Evolutionary conservation across 1,284 basidiomycete genomes (phyloP).

Genomic region (Pseudozyma thailandica): DNA sequence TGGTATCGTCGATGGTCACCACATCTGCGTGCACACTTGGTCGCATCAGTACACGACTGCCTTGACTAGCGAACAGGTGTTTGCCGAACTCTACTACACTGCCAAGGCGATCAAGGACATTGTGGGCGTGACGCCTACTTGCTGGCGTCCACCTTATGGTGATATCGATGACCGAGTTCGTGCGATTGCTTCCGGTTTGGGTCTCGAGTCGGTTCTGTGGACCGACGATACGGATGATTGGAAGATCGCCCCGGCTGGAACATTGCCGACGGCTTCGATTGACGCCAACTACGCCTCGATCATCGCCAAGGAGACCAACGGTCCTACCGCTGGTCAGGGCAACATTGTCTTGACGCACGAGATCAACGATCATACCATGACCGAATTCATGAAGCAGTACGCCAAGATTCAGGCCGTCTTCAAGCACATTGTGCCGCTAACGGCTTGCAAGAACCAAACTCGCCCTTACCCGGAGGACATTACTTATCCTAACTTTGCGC

Average conservation of each 20-base stretch:
- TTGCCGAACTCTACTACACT: slow-evolving; percentile 73
- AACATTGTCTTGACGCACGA: slow-evolving; percentile 66
- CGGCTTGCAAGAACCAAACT: slow-evolving; percentile 64
- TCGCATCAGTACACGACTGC: slow-evolving; percentile 71
- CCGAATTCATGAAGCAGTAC: slow-evolving; percentile 58
- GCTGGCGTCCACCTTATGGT: slow-evolving; percentile 71
- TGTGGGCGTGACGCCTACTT: slow-evolving; percentile 71
- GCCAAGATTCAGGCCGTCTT: slow-evolving; percentile 55
- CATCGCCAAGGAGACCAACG: slow-evolving; percentile 67
- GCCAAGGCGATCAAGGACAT: slow-evolving; percentile 71
- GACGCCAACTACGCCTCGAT: slow-evolving; percentile 70
- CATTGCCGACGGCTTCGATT: slow-evolving; percentile 66
- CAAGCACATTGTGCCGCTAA: slow-evolving; percentile 65
- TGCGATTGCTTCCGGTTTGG: slow-evolving; percentile 71
- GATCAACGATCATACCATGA: slow-evolving; percentile 64
- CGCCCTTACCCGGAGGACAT: slow-evolving; percentile 70
- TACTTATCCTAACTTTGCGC: slow-evolving; percentile 65
- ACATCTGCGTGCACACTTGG: slow-evolving; percentile 68
- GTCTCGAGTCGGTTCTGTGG: slow-evolving; percentile 72
- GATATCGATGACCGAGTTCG: slow-evolving; percentile 73
- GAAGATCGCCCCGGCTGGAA: slow-evolving; percentile 65
- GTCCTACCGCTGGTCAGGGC: slow-evolving; percentile 69
- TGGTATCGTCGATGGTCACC: slow-evolving; percentile 66
- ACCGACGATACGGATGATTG: slow-evolving; percentile 71
- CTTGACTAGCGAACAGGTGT: slow-evolving; percentile 71